phyloP scores from a whole-genome alignment of 208 protist genomes.

The Acanthamoeba rhysodes region DNA sequence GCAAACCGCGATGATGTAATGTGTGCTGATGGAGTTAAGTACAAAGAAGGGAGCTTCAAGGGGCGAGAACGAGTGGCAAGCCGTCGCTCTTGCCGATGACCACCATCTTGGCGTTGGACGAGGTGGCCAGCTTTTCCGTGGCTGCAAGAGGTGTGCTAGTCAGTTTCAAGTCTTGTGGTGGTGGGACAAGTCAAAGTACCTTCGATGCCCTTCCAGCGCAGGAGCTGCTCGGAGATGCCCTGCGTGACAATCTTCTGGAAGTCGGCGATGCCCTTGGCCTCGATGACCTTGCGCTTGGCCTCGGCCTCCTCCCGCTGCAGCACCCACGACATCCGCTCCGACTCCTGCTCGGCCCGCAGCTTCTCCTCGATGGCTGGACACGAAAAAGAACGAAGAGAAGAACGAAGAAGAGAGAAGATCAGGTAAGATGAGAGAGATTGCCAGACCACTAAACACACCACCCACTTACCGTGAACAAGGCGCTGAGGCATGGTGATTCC shows the following conservation, averaged over 20 bases:
- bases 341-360: conserved; percentile 61
- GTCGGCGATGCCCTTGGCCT: conserved; percentile 76
- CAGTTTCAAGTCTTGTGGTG: not conserved
- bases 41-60: not conserved
- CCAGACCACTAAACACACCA: too few species aligned
- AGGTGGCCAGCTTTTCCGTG: conserved; percentile 75
- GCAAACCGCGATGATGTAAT: too few species aligned
- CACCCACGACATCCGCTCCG: conserved; percentile 67
- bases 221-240: conserved; percentile 75
- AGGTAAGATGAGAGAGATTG: too few species aligned
- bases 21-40: too few species aligned
- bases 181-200: too few species aligned
- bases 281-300: conserved; percentile 71
- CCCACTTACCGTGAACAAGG: conserved; percentile 16
- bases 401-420: too few species aligned
- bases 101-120: conserved; percentile 76
- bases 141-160: conserved; percentile 6
- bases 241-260: conserved; percentile 79
- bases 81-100: conserved; percentile 71
- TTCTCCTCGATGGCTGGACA: conserved; percentile 73
- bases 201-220: conserved; percentile 79
- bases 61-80: conserved; percentile 43
- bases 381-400: not conserved
- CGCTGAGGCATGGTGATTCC: conserved; percentile 68
- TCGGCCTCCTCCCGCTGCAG: conserved; percentile 47